Conservation (phyloP, 1,139 yeast genomes). For the Debaryomycetaceae sp. region DNA sequence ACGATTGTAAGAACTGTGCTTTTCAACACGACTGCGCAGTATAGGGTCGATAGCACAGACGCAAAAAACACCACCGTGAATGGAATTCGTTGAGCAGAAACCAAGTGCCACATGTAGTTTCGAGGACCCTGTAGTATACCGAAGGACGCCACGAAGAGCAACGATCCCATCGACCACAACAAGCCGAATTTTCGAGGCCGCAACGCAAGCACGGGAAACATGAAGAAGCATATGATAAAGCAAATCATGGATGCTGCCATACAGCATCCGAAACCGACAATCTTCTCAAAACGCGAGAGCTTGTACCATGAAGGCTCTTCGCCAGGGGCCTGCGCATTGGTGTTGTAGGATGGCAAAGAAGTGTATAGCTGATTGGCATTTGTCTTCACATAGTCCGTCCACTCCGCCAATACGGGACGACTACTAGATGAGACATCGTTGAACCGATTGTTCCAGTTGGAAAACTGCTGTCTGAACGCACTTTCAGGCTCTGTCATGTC, state of each 20-base stretch:
- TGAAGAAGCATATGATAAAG: slow-evolving; percentile 74
- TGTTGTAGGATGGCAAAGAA: slow-evolving; percentile 36
- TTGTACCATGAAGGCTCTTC: slow-evolving; percentile 55
- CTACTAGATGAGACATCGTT: slow-evolving; percentile 9
- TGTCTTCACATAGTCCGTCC: slow-evolving; percentile 44
- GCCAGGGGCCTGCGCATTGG: slow-evolving; percentile 16
- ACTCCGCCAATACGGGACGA: slow-evolving; percentile 36
- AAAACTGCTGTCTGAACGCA: slow-evolving; percentile 41
- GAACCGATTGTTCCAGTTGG: slow-evolving; percentile 31
- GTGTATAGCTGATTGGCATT: slow-evolving; percentile 42
- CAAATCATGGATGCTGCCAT: slow-evolving; percentile 74
- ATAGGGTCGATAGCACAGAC: slow-evolving; percentile 65
- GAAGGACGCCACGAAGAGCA: slow-evolving; percentile 82
- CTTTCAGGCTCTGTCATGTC: slow-evolving; percentile 40
- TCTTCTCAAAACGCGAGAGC: slow-evolving; percentile 73
- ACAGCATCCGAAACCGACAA: slow-evolving; percentile 75
- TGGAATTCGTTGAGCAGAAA: slow-evolving; percentile 72
- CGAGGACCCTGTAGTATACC: slow-evolving; percentile 92
- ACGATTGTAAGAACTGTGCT: slow-evolving; percentile 75
- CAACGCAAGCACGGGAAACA: slow-evolving; percentile 85
- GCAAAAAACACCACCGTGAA: slow-evolving; percentile 80
- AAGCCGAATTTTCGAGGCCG: slow-evolving; percentile 89
- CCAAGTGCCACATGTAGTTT: slow-evolving; percentile 68
- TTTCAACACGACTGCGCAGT: slow-evolving; percentile 50
- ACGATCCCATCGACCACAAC: slow-evolving; percentile 89